These are phyloP conservation scores for Sanghuangporus sanghuang DNA, from an alignment of 1,284 basidiomycete species.

Conservation along the genomic window DNA sequence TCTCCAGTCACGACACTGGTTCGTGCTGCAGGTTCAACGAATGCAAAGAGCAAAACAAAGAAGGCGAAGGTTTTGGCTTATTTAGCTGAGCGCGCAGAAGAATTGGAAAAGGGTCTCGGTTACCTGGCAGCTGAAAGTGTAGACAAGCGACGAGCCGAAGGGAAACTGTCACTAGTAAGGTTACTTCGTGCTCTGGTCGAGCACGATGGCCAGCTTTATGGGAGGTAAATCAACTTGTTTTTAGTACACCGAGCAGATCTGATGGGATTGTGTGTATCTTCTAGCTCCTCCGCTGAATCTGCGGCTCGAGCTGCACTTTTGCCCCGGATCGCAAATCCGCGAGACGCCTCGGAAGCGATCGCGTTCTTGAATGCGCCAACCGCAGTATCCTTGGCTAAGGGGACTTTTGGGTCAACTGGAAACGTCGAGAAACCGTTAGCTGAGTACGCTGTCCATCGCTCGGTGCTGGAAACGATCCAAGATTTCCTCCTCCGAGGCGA, in stretches of 20 bases:
- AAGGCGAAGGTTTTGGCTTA: conserved; percentile 77
- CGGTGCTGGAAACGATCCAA: conserved; percentile 74
- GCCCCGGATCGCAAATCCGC: conserved; percentile 40
- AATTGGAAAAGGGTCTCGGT: conserved; percentile 71
- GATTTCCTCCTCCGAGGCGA: conserved; percentile 79
- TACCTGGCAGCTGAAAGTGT: conserved; percentile 55
- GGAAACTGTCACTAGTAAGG: conserved; percentile 71
- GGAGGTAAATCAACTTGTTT: conserved; percentile 51
- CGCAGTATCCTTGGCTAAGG: conserved; percentile 19
- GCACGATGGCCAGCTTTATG: conserved; percentile 79
- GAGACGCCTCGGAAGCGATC: conserved; percentile 23
- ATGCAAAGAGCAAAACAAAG: conserved; percentile 66
- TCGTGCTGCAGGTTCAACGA: conserved; percentile 54
- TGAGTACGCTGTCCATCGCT: conserved; percentile 41
- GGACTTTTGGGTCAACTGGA: conserved; percentile 1
- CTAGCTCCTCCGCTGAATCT: conserved; percentile 67
- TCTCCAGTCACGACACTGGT: conserved; percentile 63
- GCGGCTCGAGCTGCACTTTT: conserved; percentile 62
- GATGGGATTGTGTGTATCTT: neutral
- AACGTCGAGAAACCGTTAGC: conserved; percentile 24
- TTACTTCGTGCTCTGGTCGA: conserved; percentile 78
- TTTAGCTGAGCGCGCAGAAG: conserved; percentile 67
- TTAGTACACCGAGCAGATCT: neutral
- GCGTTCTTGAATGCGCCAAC: conserved; percentile 18
- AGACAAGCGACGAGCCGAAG: conserved; percentile 63